Base-by-base conservation (phyloP, 2,329 filamentous ascomycete species). In the Talaromyces sp. region DNA sequence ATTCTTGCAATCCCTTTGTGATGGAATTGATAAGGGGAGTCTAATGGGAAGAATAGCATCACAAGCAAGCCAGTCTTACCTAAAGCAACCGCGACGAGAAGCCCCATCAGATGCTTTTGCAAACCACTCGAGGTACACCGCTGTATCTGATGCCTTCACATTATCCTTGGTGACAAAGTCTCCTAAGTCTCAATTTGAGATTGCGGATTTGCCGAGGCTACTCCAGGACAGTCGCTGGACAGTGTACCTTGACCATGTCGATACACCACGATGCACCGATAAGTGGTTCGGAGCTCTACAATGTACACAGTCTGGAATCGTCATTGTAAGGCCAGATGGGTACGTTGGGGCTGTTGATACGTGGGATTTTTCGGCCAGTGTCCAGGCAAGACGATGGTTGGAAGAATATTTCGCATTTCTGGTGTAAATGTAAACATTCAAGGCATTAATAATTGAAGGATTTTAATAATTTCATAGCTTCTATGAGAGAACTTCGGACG, bases 171-270 rank as follows among this genome's bases (percentile, higher is more conserved):
- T 93, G 54, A 92, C 89, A 10, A 85, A 83, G 6, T 88, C 88
- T 79, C 77, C 83, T 27, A 89, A 90, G 74, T 78, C 79, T 3
- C 81, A 85, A 3, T 82, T 92, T 50, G 90, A 92, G 74, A 83
- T 92, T 31, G 82, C 82, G 1, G 85, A 90, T 70, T 78, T 92
- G 17, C 89, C 89, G 0, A 73, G 79, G 0, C 73, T 88, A 25
- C 74, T 92, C 47, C 85, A 89, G 70, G 82, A 86, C 64, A 89
- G 87, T 74, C 82, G 84, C 37, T 92, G 89, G 88, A 90, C 88
- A 0, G 83, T 92, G 66, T 92, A 92, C 73, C 80, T 91, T 0
- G 90, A 92, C 71, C 83, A 91, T 73, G 76, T 87, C 15, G 83
- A 87, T 63, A 85, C 82, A 15, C 72, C 76, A 19, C 71, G 67